Percentiles rank a stretch among this genome's conserved stretches.
These are phyloP conservation scores for Picea sitchensis DNA, from an alignment of 75 land plant genomes.

Conservation along the genomic window DNA sequence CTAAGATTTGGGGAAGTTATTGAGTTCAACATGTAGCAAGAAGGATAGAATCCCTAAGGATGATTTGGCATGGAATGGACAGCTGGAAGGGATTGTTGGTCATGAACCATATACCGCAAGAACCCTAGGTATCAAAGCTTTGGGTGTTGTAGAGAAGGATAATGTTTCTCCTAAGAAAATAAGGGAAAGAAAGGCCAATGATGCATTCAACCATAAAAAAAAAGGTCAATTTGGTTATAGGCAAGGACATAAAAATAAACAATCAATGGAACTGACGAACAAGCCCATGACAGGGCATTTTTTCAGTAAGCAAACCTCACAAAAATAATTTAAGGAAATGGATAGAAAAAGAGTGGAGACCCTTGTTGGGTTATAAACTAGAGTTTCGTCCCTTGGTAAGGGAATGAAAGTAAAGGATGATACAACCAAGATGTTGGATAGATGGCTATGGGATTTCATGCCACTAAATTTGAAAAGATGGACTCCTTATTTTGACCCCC, in stretches of 20 bases:
- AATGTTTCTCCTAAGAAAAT: no score
- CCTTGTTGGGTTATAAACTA: neutral
- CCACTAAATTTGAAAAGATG: neutral
- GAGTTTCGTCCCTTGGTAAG: neutral
- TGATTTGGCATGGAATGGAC: no score
- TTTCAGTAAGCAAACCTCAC: neutral
- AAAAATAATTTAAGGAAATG: neutral
- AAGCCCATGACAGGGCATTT: neutral
- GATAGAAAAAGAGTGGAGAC: neutral
- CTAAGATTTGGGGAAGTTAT: no score
- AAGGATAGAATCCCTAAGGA: no score
- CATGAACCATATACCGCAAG: no score
- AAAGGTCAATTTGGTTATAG: neutral
- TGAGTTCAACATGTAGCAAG: no score
- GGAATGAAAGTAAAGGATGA: neutral
- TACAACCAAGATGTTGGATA: neutral
- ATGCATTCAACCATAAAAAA: neutral
- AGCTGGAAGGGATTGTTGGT: no score
- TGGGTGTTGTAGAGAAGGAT: no score
- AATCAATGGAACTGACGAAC: neutral
- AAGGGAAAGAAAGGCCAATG: neutral
- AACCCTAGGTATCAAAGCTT: no score
- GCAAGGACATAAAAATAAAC: neutral
- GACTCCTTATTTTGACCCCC: neutral
- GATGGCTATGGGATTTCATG: neutral